A percentile compares a stretch with the other conserved stretches of the same genome.
These are phyloP conservation scores for Paraphaeosphaeria minitans DNA, from an alignment of 2,329 filamentous ascomycete genomes.

Conservation along the genomic window DNA sequence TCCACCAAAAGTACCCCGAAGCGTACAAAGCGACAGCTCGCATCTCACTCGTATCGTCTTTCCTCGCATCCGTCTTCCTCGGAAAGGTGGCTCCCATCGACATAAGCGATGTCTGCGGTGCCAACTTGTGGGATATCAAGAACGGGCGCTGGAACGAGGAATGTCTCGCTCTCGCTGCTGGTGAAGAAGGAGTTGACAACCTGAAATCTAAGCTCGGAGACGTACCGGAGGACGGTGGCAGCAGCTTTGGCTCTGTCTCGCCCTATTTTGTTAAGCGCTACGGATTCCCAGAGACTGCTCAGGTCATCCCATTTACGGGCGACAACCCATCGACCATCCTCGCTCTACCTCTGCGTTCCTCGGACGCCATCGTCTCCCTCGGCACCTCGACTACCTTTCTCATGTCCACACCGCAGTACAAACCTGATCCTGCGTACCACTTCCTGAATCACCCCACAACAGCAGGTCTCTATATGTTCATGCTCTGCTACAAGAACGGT, in stretches of 20 bases:
- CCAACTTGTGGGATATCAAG: conserved; percentile 94
- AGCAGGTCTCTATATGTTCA: conserved; percentile 95
- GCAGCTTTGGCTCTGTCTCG: conserved; percentile 75
- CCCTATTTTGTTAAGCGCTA: conserved; percentile 79
- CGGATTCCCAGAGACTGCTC: conserved; percentile 75
- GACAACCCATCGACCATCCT: conserved; percentile 97
- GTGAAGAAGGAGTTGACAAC: conserved; percentile 63
- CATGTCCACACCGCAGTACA: conserved; percentile 93
- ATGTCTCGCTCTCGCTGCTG: conserved; percentile 77
- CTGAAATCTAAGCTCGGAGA: conserved; percentile 80
- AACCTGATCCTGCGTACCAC: conserved; percentile 88
- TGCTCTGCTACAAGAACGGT: conserved; percentile 99
- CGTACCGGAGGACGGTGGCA: conserved; percentile 80
- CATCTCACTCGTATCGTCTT: conserved; percentile 94
- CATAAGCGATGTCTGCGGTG: conserved; percentile 91
- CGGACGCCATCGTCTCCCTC: conserved; percentile 92
- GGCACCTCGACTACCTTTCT: conserved; percentile 97
- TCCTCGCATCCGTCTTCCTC: conserved; percentile 87
- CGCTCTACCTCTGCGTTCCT: conserved; percentile 80
- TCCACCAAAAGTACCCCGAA: conserved; percentile 77
- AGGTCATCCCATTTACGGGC: conserved; percentile 85
- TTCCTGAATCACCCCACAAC: conserved; percentile 98
- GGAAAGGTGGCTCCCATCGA: conserved; percentile 87
- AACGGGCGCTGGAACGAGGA: conserved; percentile 73
- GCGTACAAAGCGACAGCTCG: conserved; percentile 80